These are phyloP conservation scores for Aspergillus cavernicola DNA, from an alignment of 495 filamentous ascomycete species.

Conservation along the genomic window DNA sequence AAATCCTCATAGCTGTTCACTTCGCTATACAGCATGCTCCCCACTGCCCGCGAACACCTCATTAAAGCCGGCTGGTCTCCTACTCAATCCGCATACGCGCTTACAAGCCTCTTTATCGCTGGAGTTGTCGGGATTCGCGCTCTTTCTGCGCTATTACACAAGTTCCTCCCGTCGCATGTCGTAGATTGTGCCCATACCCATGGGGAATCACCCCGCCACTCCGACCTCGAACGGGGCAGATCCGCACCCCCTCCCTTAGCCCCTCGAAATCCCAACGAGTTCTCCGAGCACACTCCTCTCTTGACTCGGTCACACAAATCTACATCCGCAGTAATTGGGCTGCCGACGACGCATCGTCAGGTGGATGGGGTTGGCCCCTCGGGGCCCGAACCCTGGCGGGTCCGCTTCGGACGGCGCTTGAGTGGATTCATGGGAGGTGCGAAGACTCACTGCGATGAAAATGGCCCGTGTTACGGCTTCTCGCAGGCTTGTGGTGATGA, in stretches of 20 bases:
- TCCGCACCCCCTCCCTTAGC: constrained; percentile 19
- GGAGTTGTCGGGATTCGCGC: constrained; percentile 84
- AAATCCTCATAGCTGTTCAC: constrained; percentile 74
- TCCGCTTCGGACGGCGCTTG: constrained; percentile 45
- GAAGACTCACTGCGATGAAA: constrained; percentile 66
- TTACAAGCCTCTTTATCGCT: constrained; percentile 73
- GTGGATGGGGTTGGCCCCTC: not conserved
- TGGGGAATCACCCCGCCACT: constrained; percentile 41
- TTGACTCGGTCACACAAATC: constrained; percentile 25
- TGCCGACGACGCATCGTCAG: not conserved
- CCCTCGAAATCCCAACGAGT: constrained; percentile 17
- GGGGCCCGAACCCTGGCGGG: constrained; percentile 38
- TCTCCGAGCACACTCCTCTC: constrained; percentile 47
- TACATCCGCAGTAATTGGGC: constrained; percentile 19
- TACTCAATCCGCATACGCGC: constrained; percentile 61
- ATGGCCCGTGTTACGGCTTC: constrained; percentile 78
- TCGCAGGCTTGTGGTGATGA: constrained; percentile 81
- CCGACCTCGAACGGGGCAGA: constrained; percentile 32
- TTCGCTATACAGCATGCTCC: constrained; percentile 90
- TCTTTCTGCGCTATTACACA: constrained; percentile 75
- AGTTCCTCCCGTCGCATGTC: constrained; percentile 83
- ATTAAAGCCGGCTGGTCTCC: constrained; percentile 61
- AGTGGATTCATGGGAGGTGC: constrained; percentile 63
- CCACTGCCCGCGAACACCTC: constrained; percentile 75
- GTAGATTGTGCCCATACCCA: constrained; percentile 91